Evolutionary conservation across 768 basidiomycete genomes (phyloP).

Genomic region (Fibroporia radiculosa): DNA sequence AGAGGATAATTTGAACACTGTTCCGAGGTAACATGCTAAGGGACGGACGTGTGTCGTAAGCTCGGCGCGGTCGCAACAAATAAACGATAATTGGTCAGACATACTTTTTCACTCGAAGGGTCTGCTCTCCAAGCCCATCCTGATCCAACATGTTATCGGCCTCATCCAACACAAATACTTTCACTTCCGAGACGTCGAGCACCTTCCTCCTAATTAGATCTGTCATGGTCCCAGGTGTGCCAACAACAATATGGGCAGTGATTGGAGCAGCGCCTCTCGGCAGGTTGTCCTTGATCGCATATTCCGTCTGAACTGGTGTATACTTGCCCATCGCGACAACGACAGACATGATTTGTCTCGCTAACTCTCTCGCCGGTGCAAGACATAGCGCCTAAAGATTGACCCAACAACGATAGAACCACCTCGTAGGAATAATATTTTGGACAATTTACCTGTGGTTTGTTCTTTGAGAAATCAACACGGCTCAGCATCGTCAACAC

Average conservation of each 20-base stretch:
- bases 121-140: conserved; percentile 91
- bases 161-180: conserved; percentile 94
- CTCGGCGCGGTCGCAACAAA: not conserved
- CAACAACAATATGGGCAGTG: conserved; percentile 88
- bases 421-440: too few species aligned
- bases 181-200: conserved; percentile 73
- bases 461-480: conserved; percentile 74
- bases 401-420: not conserved
- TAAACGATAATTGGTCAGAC: conserved; percentile 16
- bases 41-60: not conserved
- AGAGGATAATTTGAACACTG: conserved; percentile 80
- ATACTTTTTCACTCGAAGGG: conserved; percentile 88
- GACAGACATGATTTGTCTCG: conserved; percentile 95
- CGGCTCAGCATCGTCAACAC: conserved; percentile 95
- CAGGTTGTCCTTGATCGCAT: conserved; percentile 87
- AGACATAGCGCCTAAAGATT: conserved; percentile 78
- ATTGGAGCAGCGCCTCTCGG: conserved; percentile 57
- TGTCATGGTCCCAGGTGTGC: conserved; percentile 92
- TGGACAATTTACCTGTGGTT: conserved; percentile 59
- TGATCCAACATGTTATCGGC: conserved; percentile 99
- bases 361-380: conserved; percentile 95
- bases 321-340: conserved; percentile 93
- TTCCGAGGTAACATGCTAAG: conserved; percentile 49
- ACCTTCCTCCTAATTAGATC: conserved; percentile 76
- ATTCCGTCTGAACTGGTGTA: conserved; percentile 87